These are phyloP conservation scores for Cyclotella atomus DNA, from an alignment of 108 stramenopile genomes.

Conservation along the genomic window DNA sequence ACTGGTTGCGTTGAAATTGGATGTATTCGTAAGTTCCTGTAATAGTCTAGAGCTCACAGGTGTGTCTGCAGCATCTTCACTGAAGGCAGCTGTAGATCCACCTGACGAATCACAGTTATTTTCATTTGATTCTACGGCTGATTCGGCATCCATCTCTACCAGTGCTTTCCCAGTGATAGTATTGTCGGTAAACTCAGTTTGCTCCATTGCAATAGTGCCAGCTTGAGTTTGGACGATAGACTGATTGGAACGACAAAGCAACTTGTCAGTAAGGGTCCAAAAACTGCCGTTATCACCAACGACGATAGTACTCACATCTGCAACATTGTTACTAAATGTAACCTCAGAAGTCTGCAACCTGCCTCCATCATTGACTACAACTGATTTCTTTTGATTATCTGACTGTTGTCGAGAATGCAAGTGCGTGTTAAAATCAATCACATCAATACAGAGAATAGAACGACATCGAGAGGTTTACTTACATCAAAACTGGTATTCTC, in stretches of 20 bases:
- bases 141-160: constrained; percentile 25
- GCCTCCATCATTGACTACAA: constrained; percentile 37
- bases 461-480: too few species aligned
- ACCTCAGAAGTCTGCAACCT: constrained; percentile 19
- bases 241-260: neutral
- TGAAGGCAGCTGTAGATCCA: neutral
- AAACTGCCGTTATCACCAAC: neutral
- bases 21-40: neutral
- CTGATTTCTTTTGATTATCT: constrained; percentile 21
- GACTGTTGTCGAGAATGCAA: neutral
- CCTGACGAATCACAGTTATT: constrained; percentile 23
- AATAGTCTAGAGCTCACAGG: neutral
- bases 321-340: constrained; percentile 33
- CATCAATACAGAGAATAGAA: neutral
- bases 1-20: neutral
- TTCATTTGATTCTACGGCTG: constrained; percentile 18
- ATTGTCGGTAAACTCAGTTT: constrained; percentile 31
- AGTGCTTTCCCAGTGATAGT: constrained; percentile 6
- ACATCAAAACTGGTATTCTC: constrained; percentile 23
- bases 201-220: constrained; percentile 32
- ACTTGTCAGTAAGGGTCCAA: neutral
- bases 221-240: constrained; percentile 25
- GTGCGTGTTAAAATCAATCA: neutral
- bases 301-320: neutral
- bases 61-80: neutral